Evolutionary conservation across 192 early-diverging fungal species (phyloP), one percentile per base, ranked within the genome.

Genomic region (Linnemannia zychae): DNA sequence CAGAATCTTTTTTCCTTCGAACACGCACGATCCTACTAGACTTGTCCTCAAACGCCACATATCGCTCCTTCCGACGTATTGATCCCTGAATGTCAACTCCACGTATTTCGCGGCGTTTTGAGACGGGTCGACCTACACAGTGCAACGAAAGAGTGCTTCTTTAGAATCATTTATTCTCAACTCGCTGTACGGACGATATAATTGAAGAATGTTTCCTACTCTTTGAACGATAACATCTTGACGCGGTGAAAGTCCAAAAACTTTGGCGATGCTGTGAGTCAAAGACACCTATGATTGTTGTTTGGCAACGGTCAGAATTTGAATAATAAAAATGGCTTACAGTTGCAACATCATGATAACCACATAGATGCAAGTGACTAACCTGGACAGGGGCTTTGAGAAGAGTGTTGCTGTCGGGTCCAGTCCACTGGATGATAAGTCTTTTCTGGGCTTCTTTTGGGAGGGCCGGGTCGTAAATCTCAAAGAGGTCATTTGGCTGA

Each of bases 41-140:
- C 88, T 88, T 40, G 91, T 92, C 80, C 95, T 93, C 44, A 99
- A 78, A 67, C 94, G 81, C 97, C 97, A 98, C 97, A 99, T 99
- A 86, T 99, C 97, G 87, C 93, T 93, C 77, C 97, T 90, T 15
- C 94, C 96, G 31, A 99, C 89, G 80, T 98, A 98, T 76, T 99
- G 97, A 78, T 98, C 96, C 38, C 94, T 91, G 73, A 99, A 96
- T 7, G 91, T 84, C 28, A 99, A 87, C 77, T 98, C 98, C 20
- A 99, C 88, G 87, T 95, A 95, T 66, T 95, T 93, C 5, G 96
- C 93, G 7, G 93, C 88, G 20, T 97, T 93, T 12, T 82, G 71
- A 34, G 89, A 89, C 68, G 89, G 88, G 57, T 97, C 94, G 57
- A 96, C 89, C 92, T 97, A 77, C 18, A 52, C 52, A 67, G 2